Conservation (phyloP, 805 yeast genomes). For the Candida morakotiae region DNA sequence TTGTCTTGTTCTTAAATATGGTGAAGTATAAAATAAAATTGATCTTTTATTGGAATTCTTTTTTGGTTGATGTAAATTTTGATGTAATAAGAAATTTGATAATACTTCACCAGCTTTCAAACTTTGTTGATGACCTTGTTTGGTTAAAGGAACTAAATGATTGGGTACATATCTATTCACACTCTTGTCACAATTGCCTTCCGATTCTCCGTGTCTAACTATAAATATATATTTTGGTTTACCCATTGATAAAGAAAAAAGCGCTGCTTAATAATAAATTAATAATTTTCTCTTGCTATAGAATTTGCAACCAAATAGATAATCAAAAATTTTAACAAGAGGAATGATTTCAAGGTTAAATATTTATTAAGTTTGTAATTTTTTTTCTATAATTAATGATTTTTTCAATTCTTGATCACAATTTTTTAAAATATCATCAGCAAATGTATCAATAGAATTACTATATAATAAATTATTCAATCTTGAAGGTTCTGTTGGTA, state of each 20-base stretch:
- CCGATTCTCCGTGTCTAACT: constrained; percentile 90
- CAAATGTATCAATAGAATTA: constrained; percentile 65
- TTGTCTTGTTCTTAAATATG: constrained; percentile 79
- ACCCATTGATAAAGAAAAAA: constrained; percentile 2
- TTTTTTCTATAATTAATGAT: constrained; percentile 55
- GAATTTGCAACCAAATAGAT: too few species aligned
- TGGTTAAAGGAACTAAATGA: constrained; percentile 73
- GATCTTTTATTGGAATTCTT: constrained; percentile 23
- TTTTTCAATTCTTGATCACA: constrained; percentile 65
- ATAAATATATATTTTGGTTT: constrained; percentile 52
- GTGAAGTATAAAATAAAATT: constrained; percentile 81
- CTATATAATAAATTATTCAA: constrained; percentile 66
- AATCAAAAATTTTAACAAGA: too few species aligned
- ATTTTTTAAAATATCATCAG: constrained; percentile 66
- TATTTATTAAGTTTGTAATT: constrained; percentile 42
- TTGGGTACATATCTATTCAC: constrained; percentile 78
- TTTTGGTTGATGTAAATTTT: constrained; percentile 24
- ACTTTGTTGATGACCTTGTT: constrained; percentile 65
- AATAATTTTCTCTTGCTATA: too few species aligned
- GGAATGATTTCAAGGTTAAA: too few species aligned
- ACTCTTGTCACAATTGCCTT: constrained; percentile 81
- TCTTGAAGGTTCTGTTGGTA: constrained; percentile 73
- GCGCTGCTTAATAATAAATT: background rate
- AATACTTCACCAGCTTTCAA: constrained; percentile 54
- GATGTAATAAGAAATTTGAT: constrained; percentile 30